A percentile compares a stretch with the other conserved stretches of the same genome.
These are phyloP conservation scores for Yamadazyma sp. DNA, from an alignment of 805 yeast species.

Conservation along the genomic window DNA sequence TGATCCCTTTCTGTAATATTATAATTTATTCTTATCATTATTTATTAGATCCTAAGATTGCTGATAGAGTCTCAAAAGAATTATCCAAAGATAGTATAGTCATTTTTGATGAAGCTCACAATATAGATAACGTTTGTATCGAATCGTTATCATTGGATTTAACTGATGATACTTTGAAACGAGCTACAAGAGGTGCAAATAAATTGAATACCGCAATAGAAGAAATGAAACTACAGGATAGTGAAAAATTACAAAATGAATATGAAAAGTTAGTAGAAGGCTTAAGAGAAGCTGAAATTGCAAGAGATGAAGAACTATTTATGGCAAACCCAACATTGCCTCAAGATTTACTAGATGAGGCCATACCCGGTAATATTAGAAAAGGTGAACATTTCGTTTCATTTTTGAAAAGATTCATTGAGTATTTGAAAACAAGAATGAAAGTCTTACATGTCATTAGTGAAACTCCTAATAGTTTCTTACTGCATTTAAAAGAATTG, in stretches of 20 bases:
- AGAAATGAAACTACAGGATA: slow-evolving; percentile 77
- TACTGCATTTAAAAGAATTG: slow-evolving; percentile 88
- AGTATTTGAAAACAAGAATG: slow-evolving; percentile 94
- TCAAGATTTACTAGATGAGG: slow-evolving; percentile 81
- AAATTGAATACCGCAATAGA: slow-evolving; percentile 78
- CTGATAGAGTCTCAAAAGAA: slow-evolving; percentile 91
- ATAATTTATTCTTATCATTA: slow-evolving; percentile 96
- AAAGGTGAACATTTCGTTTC: slow-evolving; percentile 97
- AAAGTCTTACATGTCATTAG: slow-evolving; percentile 95
- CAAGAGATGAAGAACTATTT: slow-evolving; percentile 59
- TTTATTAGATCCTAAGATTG: slow-evolving; percentile 92
- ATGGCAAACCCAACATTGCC: slow-evolving; percentile 88
- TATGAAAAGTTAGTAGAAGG: slow-evolving; percentile 91
- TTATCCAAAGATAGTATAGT: slow-evolving; percentile 89
- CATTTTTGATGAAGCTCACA: slow-evolving; percentile 98
- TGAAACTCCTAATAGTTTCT: slow-evolving; percentile 93
- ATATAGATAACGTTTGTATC: slow-evolving; percentile 97
- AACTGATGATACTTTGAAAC: slow-evolving; percentile 82
- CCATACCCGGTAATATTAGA: slow-evolving; percentile 95
- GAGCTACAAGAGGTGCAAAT: slow-evolving; percentile 85
- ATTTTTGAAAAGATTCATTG: slow-evolving; percentile 87
- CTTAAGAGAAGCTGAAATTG: slow-evolving; percentile 73
- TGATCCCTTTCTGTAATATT: slow-evolving; percentile 92
- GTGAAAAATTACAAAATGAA: slow-evolving; percentile 81
- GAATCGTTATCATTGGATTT: slow-evolving; percentile 90